Evolutionary conservation across 2,329 filamentous ascomycete genomes (phyloP), one percentile per base, ranked within the genome.

Genomic region (Clonostachys solani): DNA sequence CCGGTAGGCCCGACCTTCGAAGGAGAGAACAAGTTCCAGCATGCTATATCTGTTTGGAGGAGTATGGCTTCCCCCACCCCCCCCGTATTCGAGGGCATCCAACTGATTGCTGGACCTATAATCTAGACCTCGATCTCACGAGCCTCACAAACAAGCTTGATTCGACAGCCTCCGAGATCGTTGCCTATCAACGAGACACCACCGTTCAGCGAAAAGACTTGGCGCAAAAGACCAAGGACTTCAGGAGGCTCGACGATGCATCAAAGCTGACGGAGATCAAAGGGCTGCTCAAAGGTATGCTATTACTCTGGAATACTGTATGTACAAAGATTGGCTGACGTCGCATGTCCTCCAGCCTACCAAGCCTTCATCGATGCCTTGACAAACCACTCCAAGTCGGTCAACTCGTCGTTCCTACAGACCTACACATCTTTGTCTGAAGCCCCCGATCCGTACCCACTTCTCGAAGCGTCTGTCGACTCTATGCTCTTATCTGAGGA

Each of bases 141-240:
- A 83, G 80, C 19, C 81, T 97, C 54, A 83, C 96, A 51, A 86
- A 90, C 33, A 88, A 81, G 54, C 84, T 99, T 52, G 94, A 99
- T 68, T 87, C 86, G 50, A 92, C 91, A 5, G 94, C 94, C n/a
- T 92, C 92, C 12, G 94, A 97, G 59, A 90, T 99, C 52, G 90
- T 97, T 45, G 75, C 87, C 43, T 91, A 95, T 63, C 95, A 99
- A 63, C 83, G 92, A 58, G 94, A 97, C 66, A 89, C 92, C n/a
- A 87, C 96, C 5, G 86, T 96, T 1, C 92, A 99, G 65, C 81
- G 94, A 46, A 99, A 99, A 64, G 95, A 99, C 51, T 75, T 99
- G 17, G 94, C 95, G n/a, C 92, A 96, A 63, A 97, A 96, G 76
- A 99, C 94, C 1, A 99, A 99, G 61, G 92, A 97, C 59, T 99